These are phyloP conservation scores for Beauveria caledonica DNA, from an alignment of 2,329 filamentous ascomycete species.

Conservation along the genomic window DNA sequence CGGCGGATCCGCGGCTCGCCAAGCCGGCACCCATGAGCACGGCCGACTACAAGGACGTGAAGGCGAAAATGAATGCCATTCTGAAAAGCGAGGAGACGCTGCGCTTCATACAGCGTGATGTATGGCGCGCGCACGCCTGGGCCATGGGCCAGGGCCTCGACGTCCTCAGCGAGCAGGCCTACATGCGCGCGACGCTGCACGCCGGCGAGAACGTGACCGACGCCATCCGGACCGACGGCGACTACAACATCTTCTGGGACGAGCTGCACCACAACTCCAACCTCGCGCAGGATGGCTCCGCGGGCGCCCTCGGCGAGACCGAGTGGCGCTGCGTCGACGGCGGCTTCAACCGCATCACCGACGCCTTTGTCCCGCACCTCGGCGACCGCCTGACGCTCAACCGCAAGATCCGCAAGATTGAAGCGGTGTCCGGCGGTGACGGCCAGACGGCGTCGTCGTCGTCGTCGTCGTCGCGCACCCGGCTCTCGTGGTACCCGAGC, in stretches of 20 bases:
- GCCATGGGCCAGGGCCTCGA: conserved; percentile 22
- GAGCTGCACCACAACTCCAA: conserved; percentile 27
- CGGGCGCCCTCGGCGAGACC: conserved; percentile 19
- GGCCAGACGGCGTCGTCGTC: not conserved
- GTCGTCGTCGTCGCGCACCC: not conserved
- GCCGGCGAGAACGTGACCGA: conserved; percentile 30
- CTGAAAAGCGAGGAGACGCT: conserved; percentile 14
- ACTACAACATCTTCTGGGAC: conserved; percentile 27
- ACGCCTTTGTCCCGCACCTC: conserved; percentile 23
- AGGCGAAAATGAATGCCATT: conserved; percentile 16
- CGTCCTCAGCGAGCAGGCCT: conserved; percentile 23
- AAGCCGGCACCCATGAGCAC: conserved; percentile 5
- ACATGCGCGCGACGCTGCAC: conserved; percentile 26
- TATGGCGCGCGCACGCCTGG: conserved; percentile 24
- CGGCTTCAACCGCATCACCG: conserved; percentile 22
- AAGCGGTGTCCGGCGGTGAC: not conserved
- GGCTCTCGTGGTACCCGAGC: conserved; percentile 6
- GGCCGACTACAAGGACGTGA: conserved; percentile 18
- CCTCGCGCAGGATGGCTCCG: conserved; percentile 22
- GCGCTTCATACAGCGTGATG: conserved; percentile 11
- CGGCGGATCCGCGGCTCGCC: conserved; percentile 16
- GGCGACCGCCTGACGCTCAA: conserved; percentile 18
- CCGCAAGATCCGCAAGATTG: conserved; percentile 17
- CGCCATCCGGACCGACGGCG: conserved; percentile 21
- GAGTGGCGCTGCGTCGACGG: conserved; percentile 20